Evolutionary conservation across 441 rosid genomes (phyloP).

Genomic region (Corymbia citriodora): DNA sequence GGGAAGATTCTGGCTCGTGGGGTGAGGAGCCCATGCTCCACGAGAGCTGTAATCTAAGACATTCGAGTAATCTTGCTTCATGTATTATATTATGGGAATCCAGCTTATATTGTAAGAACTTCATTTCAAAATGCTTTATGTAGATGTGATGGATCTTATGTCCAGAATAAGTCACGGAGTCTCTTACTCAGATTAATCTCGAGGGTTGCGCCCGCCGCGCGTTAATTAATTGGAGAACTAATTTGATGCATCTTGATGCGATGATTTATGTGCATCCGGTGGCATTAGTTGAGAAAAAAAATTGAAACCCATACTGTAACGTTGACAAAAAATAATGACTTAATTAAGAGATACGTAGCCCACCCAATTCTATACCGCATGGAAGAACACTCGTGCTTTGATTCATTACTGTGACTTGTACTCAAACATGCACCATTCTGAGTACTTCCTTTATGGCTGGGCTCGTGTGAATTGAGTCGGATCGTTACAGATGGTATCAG

Average conservation of each 20-base stretch:
- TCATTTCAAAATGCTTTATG: neutral
- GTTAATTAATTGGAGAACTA: neutral
- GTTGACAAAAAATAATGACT: neutral
- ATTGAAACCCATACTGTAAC: neutral
- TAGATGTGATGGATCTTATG: neutral
- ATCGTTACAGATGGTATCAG: neutral
- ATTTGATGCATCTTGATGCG: neutral
- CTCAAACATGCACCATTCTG: neutral
- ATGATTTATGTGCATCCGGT: neutral
- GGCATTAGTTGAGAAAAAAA: too few species aligned
- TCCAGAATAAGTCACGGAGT: neutral
- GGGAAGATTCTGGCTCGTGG: neutral
- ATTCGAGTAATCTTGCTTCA: neutral
- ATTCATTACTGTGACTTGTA: neutral
- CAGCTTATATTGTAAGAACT: neutral
- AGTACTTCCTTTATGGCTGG: neutral
- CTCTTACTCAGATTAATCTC: neutral
- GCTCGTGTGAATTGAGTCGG: neutral
- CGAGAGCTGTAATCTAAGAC: neutral
- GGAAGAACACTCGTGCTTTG: neutral
- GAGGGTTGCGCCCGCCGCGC: neutral
- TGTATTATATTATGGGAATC: neutral
- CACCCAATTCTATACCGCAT: neutral
- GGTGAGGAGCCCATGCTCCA: neutral
- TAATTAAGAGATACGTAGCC: neutral